Conservation (phyloP, 2,329 filamentous ascomycete species). For the Sporothrix phasma region DNA sequence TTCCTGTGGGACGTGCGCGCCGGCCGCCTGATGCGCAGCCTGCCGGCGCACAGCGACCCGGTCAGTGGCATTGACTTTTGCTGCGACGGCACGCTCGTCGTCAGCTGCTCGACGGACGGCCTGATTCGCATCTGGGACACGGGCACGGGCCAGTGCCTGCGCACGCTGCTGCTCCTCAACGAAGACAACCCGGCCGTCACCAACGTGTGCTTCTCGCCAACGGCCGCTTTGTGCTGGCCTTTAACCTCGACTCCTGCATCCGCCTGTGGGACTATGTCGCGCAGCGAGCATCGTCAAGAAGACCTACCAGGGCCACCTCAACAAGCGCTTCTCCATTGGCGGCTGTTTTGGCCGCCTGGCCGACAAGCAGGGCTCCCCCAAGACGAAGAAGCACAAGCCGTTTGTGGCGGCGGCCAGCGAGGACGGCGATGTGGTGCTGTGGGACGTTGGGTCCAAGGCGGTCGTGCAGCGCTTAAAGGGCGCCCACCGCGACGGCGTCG, state of each 20-base stretch:
- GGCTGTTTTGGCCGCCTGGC: conserved; percentile 63
- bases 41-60: conserved; percentile 91
- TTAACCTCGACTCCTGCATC: conserved; percentile 80
- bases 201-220: conserved; percentile 86
- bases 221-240: conserved; percentile 84
- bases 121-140: conserved; percentile 95
- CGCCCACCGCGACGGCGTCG: conserved; percentile 46
- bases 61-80: conserved; percentile 92
- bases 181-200: conserved; percentile 90
- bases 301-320: conserved; percentile 89
- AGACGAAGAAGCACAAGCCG: conserved; percentile 15
- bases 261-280: conserved; percentile 93
- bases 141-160: conserved; percentile 84
- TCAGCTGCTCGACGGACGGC: conserved; percentile 84
- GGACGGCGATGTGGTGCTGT: conserved; percentile 73
- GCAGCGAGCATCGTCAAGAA: conserved; percentile 70
- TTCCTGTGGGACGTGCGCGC: conserved; percentile 94
- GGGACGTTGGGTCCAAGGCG: conserved; percentile 83
- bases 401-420: conserved; percentile 82
- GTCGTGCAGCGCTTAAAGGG: conserved; percentile 57
- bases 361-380: not conserved
- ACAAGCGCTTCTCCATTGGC: conserved; percentile 73
- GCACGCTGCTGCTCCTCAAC: conserved; percentile 90
- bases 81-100: conserved; percentile 81
- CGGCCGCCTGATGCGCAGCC: conserved; percentile 73